Base-by-base conservation (phyloP, 2,329 filamentous ascomycete genomes). In the Penicillium sp. region DNA sequence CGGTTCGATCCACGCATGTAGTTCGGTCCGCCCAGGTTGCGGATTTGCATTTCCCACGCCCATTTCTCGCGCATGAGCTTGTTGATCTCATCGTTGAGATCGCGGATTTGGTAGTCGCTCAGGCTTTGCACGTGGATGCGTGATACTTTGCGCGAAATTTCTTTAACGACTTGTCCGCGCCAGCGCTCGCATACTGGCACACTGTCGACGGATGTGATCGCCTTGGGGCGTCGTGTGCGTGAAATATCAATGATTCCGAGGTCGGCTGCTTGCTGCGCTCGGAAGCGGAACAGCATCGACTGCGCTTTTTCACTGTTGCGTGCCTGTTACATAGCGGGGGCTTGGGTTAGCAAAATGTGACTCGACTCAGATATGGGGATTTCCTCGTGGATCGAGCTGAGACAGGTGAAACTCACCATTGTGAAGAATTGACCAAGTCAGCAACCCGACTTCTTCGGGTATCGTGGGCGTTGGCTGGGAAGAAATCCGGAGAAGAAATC, bases 231-330 rank as follows among this genome's bases (percentile, higher is more conserved):
- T 10, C 90, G 87, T 8, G 88, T 85, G 54, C 90, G 87, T 52
- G 88, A 87, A 26, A 86, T 86, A 75, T 97, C 91, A 72, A 98
- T 87, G 70, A 97, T 96, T 65, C 91, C 91, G 42, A 96, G 80
- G 73, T 96, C 90, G 57, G 89, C 88, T 58, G 91, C 91, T 80
- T 97, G 93, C 62, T 91, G 87, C 66, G 95, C 93, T 70, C 93
- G 88, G 78, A 98, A 98, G 78, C 93, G 91, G 77, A 96, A 98
- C 71, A 98, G 91, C 91, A 98, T 98, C 42, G 90, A 96, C 77
- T 98, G 93, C 64, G 93, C 91, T 72, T 97, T 98, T 79, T 97
- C 91, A 40, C 88, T 91, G 72, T 97, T 96, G 67, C 91, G 91
- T 66, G 91, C 90, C 91, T 89, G 61, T 57, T 53, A 41, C 52